Conservation (phyloP, 768 basidiomycete species). For the Lanmaoa rubissima region DNA sequence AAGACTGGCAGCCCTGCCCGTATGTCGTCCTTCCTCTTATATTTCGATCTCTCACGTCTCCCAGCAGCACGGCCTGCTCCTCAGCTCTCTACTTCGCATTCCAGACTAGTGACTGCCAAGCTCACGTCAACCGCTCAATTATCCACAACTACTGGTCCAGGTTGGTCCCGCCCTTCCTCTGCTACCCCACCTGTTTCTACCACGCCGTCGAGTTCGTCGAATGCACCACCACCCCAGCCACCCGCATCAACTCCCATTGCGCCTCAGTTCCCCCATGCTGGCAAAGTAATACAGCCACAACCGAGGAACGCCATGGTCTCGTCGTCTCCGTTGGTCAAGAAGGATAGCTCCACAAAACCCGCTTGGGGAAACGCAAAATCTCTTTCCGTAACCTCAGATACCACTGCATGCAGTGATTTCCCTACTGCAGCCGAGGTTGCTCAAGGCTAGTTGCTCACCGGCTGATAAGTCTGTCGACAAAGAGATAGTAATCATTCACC, state of each 20-base stretch:
- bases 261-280: conserved; percentile 54
- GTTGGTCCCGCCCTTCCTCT: conserved; percentile 81
- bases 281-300: conserved; percentile 67
- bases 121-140: conserved; percentile 66
- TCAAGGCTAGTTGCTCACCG: conserved; percentile 52
- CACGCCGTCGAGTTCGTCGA: conserved; percentile 46
- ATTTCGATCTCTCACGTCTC: conserved; percentile 10
- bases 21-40: conserved; percentile 35
- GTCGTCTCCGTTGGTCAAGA: conserved; percentile 35
- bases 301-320: conserved; percentile 41
- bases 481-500: conserved; percentile 14
- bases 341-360: conserved; percentile 42
- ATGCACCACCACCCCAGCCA: conserved; percentile 45
- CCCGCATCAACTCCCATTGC: conserved; percentile 39
- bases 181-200: conserved; percentile 59
- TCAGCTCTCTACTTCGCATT: conserved; percentile 59
- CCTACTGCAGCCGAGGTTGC: conserved; percentile 97
- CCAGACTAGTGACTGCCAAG: conserved; percentile 84
- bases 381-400: conserved; percentile 35
- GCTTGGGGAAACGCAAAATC: conserved; percentile 72
- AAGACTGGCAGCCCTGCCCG: conserved; percentile 55
- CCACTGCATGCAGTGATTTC: conserved; percentile 64
- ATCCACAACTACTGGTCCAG: conserved; percentile 56
- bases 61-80: conserved; percentile 53
- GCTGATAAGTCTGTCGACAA: background rate